Base-by-base conservation (phyloP, 2,329 filamentous ascomycete genomes). In the Colletotrichum sp. region DNA sequence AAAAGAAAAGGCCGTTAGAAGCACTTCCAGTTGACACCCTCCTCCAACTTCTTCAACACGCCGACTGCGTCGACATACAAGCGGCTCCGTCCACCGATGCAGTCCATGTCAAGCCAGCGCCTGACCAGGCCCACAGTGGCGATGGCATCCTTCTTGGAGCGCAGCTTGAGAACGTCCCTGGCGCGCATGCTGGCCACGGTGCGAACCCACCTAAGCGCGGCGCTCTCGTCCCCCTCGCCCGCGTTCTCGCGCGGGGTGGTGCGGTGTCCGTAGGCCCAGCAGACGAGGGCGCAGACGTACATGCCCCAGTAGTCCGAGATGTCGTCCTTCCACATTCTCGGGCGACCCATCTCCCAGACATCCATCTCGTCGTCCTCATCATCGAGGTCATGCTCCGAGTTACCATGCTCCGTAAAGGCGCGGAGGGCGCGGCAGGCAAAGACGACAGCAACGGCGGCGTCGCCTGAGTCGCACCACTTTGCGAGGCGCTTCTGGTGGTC, bases 261-360 rank as follows among this genome's bases (percentile, higher is more conserved):
- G 12, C 81, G 81, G 72, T 89, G 84, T 4, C 87, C 86, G 78
- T 89, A 90, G 1, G 90, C 90, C 91, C 91, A 93, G 83, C 89
- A 91, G 78, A 92, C 89, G 66, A 93, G 85, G 9, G 89, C 85
- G 77, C 90, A 91, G 9, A 90, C 88, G 79, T 92, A 92, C 65
- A 92, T 79, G 36, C 84, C 87, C 90, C 90, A 91, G 79, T 89
- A 90, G 77, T 90, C 86, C 3, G 87, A 88, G 57, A 91, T 83
- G 69, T 88, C 86, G 21, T 77, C 80, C 72, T 83, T 81, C 79
- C 80, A 81, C 44, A 63, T 76, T 67, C 52, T 57, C 69, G 72
- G 72, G 26, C 77, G 66, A 21, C 64, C 70, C 32, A 36, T 69
- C 18, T 67, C 76, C 67, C 75, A 75, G 6, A 57, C 24, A 28